Conservation (phyloP, 106 monocot species). For the Xerophyta viscosa region DNA sequence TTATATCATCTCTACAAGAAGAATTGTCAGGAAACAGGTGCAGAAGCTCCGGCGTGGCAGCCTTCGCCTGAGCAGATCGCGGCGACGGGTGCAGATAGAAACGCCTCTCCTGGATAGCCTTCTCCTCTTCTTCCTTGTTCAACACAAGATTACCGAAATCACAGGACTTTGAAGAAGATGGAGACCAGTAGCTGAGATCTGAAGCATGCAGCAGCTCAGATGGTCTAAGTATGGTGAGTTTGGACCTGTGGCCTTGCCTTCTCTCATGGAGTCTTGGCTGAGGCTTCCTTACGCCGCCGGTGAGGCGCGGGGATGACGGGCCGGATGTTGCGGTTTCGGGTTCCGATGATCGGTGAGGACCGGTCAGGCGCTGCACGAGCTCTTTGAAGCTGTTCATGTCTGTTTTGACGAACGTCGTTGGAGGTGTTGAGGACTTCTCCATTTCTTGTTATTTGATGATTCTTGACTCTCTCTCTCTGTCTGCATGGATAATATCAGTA, state of each 20-base stretch:
- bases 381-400: slow-evolving; percentile 39
- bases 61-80: slow-evolving; percentile 5
- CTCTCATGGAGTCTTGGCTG: slow-evolving; percentile 29
- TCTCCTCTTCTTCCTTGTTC: no score
- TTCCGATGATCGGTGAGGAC: slow-evolving; percentile 9
- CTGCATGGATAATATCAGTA: no score
- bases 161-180: background rate
- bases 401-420: slow-evolving; percentile 44
- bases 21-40: slow-evolving; percentile 17
- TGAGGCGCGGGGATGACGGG: background rate
- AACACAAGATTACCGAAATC: no score
- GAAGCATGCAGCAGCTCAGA: background rate
- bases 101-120: slow-evolving; percentile 40
- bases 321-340: background rate
- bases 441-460: no score
- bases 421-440: slow-evolving; percentile 6
- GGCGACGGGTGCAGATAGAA: slow-evolving; percentile 41
- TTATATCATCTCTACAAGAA: background rate
- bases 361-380: slow-evolving; percentile 57
- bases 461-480: no score
- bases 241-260: slow-evolving; percentile 10
- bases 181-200: background rate
- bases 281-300: slow-evolving; percentile 1
- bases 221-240: slow-evolving; percentile 19
- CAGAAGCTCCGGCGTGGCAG: slow-evolving; percentile 23